Evolutionary conservation across 2,329 filamentous ascomycete genomes (phyloP).

Genomic region (Microdochium nivale): DNA sequence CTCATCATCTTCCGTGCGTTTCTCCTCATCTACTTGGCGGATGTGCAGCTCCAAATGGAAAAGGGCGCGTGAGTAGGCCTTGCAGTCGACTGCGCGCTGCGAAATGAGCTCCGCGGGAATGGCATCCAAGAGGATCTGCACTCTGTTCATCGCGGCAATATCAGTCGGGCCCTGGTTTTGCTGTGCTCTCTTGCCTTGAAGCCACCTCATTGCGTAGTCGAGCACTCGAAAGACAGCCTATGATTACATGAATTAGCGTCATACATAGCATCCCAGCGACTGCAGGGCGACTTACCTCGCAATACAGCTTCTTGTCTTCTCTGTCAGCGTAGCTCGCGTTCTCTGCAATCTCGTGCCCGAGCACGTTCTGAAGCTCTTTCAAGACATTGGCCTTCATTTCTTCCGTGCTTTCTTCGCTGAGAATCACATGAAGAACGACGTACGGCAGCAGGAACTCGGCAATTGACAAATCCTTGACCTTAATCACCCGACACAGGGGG

Average conservation of each 20-base stretch:
- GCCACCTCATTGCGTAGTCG: constrained; percentile 86
- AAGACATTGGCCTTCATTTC: constrained; percentile 56
- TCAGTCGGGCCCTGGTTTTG: constrained; percentile 25
- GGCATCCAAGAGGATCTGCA: constrained; percentile 41
- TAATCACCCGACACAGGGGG: constrained; percentile 72
- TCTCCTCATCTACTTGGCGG: constrained; percentile 35
- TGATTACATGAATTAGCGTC: constrained; percentile 10
- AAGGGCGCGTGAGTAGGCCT: constrained; percentile 82
- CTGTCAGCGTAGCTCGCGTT: constrained; percentile 50
- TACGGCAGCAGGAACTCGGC: constrained; percentile 86
- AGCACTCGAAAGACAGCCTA: constrained; percentile 83
- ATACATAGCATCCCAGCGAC: constrained; percentile 6
- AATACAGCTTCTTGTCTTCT: constrained; percentile 76
- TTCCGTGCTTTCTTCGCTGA: constrained; percentile 56
- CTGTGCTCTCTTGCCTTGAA: constrained; percentile 61
- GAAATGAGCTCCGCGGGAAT: constrained; percentile 72
- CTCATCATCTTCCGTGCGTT: constrained; percentile 35
- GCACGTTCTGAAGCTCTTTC: constrained; percentile 65
- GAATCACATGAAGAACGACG: constrained; percentile 71
- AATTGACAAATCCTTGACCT: constrained; percentile 77
- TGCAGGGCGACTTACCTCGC: constrained; percentile 54
- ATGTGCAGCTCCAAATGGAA: constrained; percentile 95
- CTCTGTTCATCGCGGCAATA: constrained; percentile 39
- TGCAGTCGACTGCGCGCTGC: constrained; percentile 82
- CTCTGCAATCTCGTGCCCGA: constrained; percentile 50